Evolutionary conservation across 495 filamentous ascomycete species (phyloP).

Genomic region (Annulohypoxylon stygium): DNA sequence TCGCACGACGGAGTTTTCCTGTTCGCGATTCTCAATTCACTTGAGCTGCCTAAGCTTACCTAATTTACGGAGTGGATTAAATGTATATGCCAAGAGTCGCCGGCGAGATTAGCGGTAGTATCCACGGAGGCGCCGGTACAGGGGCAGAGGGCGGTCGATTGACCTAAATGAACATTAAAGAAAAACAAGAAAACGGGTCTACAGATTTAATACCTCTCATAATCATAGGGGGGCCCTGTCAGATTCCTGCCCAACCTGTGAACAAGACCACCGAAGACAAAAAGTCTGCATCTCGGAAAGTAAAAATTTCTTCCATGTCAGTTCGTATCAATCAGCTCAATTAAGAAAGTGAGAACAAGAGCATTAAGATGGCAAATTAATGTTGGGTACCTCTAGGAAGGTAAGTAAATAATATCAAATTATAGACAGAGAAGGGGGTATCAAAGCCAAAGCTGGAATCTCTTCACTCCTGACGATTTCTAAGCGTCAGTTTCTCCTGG

Average conservation of each 20-base stretch:
- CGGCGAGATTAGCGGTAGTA: slow-evolving; percentile 8
- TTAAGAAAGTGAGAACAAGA: not conserved
- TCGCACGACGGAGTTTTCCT: not conserved
- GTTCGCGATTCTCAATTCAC: not conserved
- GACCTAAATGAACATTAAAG: not conserved
- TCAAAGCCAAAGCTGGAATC: slow-evolving; percentile 35
- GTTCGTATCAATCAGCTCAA: not conserved
- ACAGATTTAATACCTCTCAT: not conserved
- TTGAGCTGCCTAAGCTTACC: not conserved
- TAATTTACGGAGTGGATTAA: not conserved
- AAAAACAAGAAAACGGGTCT: not conserved
- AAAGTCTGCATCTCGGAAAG: not conserved
- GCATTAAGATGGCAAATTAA: slow-evolving; percentile 16
- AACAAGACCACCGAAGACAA: not conserved
- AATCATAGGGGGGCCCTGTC: slow-evolving; percentile 1
- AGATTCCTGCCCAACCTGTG: slow-evolving; percentile 1
- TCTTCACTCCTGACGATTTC: slow-evolving; percentile 31
- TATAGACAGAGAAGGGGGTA: slow-evolving; percentile 43
- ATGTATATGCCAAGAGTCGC: not conserved
- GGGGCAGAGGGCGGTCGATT: not conserved
- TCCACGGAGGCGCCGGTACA: slow-evolving; percentile 3
- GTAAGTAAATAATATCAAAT: slow-evolving; percentile 28
- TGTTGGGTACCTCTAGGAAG: slow-evolving; percentile 11
- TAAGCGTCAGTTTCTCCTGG: slow-evolving; percentile 51
- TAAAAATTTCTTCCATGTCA: not conserved